These are phyloP conservation scores for Fraxinus excelsior DNA, from an alignment of 257 asterid genomes.

Conservation along the genomic window DNA sequence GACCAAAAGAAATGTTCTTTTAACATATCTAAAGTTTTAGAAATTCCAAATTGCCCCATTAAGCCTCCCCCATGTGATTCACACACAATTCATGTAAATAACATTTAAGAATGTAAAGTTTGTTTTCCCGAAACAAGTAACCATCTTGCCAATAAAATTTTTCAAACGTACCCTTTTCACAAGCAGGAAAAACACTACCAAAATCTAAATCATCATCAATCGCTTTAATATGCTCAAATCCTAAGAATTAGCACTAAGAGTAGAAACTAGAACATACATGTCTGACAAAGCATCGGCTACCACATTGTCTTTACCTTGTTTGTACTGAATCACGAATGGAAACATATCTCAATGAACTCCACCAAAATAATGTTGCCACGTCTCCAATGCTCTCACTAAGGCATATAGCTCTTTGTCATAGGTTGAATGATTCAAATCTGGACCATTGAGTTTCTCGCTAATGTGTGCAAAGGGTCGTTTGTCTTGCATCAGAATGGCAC, in stretches of 20 bases:
- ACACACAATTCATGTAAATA: neutral
- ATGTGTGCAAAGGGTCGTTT: neutral
- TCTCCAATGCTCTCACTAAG: neutral
- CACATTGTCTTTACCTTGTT: neutral
- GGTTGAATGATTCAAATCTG: neutral
- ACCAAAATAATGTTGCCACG: conserved; percentile 1
- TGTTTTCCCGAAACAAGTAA: neutral
- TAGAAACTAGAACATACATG: neutral
- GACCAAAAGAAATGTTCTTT: neutral
- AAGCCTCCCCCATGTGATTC: neutral
- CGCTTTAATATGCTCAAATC: conserved; percentile 1
- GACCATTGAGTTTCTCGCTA: neutral
- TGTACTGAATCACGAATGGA: neutral
- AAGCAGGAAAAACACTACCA: too few species aligned
- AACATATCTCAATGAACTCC: neutral
- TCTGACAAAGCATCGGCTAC: neutral
- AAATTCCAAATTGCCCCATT: too few species aligned
- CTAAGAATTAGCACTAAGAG: neutral
- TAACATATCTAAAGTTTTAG: too few species aligned
- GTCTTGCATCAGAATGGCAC: neutral
- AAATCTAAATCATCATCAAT: neutral
- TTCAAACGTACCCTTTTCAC: neutral
- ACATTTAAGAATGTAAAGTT: neutral
- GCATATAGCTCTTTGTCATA: conserved; percentile 12
- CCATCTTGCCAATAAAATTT: neutral